Evolutionary conservation across 805 yeast genomes (phyloP).

Genomic region (Candida boidinii): DNA sequence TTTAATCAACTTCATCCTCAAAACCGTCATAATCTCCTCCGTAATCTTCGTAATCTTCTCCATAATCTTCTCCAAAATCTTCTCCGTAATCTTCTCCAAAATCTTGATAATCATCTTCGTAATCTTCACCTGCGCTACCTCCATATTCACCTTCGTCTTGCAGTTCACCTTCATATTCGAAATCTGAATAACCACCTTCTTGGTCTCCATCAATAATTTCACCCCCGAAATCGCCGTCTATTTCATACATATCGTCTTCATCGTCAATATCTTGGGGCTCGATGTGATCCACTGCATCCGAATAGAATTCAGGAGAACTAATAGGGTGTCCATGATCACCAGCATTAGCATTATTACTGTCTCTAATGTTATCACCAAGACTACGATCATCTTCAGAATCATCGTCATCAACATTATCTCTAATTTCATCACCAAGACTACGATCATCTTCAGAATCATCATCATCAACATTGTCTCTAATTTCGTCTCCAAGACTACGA

Average conservation of each 20-base stretch:
- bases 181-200: not conserved
- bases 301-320: no score
- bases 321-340: no score
- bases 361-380: not conserved
- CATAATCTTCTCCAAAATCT: not conserved
- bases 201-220: not conserved
- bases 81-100: no score
- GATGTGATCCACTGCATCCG: no score
- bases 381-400: slow-evolving; percentile 1
- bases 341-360: not conserved
- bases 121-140: no score
- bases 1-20: no score
- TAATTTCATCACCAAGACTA: not conserved
- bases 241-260: not conserved
- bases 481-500: not conserved
- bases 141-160: no score
- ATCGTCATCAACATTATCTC: slow-evolving; percentile 1
- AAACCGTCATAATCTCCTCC: not conserved
- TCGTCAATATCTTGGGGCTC: not conserved
- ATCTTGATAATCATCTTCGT: no score
- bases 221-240: not conserved
- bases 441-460: no score
- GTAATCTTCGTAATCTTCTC: not conserved
- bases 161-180: not conserved
- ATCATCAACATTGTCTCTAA: no score